Evolutionary conservation across 768 basidiomycete genomes (phyloP), one percentile per base, ranked within the genome.

Genomic region (Serendipita indica): DNA sequence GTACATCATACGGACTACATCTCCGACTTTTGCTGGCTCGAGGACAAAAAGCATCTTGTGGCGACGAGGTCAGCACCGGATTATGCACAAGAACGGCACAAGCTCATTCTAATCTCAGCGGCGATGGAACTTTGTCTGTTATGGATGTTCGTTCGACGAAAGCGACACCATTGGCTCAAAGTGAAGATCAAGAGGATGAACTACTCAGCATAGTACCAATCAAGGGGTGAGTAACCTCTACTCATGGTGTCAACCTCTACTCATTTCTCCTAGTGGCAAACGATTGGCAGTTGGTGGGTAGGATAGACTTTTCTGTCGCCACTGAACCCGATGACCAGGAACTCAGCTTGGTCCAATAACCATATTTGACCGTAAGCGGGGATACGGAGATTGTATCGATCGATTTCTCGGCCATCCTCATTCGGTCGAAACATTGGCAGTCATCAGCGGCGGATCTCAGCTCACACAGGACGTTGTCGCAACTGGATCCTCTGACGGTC

Each of bases 121-220:
- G 89, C 35, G 93, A 97, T 69, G 92, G 90, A 2, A 90, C 90
- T 13, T 73, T 97, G 49, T 93, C 90, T 18, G 91, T 94, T 39
- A 82, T 93, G 67, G 93, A 97, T 64, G 79, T 93, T 25, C 81
- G 92, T 60, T 82, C 87, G 16, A 90, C 83, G 63, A 88, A 87
- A 64, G 62, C 75, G 12, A 79, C 84, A 54, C 88, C 89, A 1
- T 71, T 87, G 60, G 84, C 84, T 1, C 86, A 91, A 58, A 94
- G 90, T 14, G 92, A 94, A 67, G 89, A 94, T 72, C 93, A 97
- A 68, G 93, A 96, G 65, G 93, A 97, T 67, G 93, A 97, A 65
- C 72, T 96, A 41, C 75, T 97, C 6, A 89, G 89, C 3, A 80
- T 91, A 41, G 82, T 85, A 32, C 69, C 89, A 14, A 91, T 97